Base-by-base conservation (phyloP, 768 basidiomycete species). In the Agaricus bisporus region DNA sequence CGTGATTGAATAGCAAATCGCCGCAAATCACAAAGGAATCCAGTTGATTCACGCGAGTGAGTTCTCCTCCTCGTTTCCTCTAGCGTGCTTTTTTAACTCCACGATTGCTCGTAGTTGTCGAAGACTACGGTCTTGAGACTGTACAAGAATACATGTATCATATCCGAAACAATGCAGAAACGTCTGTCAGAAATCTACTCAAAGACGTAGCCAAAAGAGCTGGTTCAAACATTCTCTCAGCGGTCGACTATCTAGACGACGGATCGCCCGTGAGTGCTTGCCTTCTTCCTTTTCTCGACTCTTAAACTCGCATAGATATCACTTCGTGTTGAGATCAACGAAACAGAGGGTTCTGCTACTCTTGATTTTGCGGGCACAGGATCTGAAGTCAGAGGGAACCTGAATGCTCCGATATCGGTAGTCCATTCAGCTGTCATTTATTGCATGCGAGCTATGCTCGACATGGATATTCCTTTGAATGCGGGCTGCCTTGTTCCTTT, bases 81-180 rank as follows among this genome's bases (percentile, higher is more conserved):
- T 9, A 41, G 51, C 59, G n/a, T n/a, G n/a, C n/a, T n/a, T 38
- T 47, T 64, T 44, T 35, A 45, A 8, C 49, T 45, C 44, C n/a
- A n/a, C n/a, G n/a, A n/a, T n/a, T n/a, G 35, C 46, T 37, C 2
- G 2, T 58, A 92, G 83, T 98, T 60, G 86, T 95, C 48, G 78
- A 83, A 5, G 95, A 98, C 59, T 95, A 95, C 60, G 80, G 85
- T 5, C 76, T 97, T 39, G 70, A 81, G 54, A 92, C 84, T 0
- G 95, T 98, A 4, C 94, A 95, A 64, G 83, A 89, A 62, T 95
- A 95, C 68, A 95, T 95, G 93, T 79, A 81, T 56, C 85, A 92
- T 66, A 97, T 95, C 65, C 85, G 89, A 26, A 70, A 76, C 32
- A 98, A 95, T 61, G 95, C 95, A 44, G 95, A 97, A 66, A 73